Percentiles rank a stretch among this genome's conserved stretches.
Evolutionary conservation across 176 grass and related monocot genomes (phyloP).

Genomic region (Aegilops speltoides): DNA sequence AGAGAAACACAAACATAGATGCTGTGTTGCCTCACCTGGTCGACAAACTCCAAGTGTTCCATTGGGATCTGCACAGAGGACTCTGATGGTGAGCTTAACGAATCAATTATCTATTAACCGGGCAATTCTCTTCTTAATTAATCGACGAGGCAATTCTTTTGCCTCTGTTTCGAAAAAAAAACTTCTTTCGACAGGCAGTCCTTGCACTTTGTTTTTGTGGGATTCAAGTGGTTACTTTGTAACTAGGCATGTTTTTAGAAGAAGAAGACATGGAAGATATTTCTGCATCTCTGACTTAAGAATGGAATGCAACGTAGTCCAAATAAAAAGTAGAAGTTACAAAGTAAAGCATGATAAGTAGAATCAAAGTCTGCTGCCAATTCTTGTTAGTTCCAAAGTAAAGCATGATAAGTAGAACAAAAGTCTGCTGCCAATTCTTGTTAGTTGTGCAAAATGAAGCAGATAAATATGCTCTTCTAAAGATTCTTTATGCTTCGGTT

Average conservation of each 20-base stretch:
- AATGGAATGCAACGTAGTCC: not conserved
- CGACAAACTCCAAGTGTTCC: slow-evolving; percentile 37
- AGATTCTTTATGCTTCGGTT: not conserved
- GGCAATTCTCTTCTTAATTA: too few species aligned
- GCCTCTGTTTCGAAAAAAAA: too few species aligned
- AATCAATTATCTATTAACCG: slow-evolving; percentile 10
- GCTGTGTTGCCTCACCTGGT: slow-evolving; percentile 52
- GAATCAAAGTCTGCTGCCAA: not conserved
- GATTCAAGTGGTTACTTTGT: not conserved
- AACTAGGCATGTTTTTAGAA: not conserved
- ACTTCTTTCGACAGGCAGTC: not conserved
- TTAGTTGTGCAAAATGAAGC: not conserved
- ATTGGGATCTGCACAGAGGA: slow-evolving; percentile 43
- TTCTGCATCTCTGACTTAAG: not conserved
- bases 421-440: not conserved
- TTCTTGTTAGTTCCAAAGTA: not conserved
- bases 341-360: slow-evolving; percentile 1
- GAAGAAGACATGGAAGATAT: not conserved
- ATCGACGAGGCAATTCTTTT: too few species aligned
- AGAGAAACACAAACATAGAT: slow-evolving; percentile 26
- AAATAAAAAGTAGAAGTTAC: not conserved
- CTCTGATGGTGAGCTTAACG: slow-evolving; percentile 42
- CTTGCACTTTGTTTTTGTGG: not conserved
- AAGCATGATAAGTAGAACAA: slow-evolving; percentile 20
- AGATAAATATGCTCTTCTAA: not conserved